A percentile compares a stretch with the other conserved stretches of the same genome.
Evolutionary conservation across 805 yeast species (phyloP).

Genomic region (Nakazawaea ishiwadae): DNA sequence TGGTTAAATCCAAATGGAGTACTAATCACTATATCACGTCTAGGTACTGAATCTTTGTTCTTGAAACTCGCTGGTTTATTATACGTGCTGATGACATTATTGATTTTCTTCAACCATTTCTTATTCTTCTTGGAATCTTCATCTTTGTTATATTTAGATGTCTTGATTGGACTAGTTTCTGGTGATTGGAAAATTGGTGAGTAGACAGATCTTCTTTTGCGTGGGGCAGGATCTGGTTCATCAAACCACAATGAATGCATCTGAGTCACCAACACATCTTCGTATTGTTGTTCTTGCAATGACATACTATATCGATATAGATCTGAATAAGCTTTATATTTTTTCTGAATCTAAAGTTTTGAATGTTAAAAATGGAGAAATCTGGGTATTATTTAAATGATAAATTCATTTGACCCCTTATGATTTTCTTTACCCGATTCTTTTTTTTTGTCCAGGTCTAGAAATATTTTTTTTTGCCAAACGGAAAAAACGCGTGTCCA

Average conservation of each 20-base stretch:
- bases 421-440: no score
- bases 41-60: not conserved
- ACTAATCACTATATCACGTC: slow-evolving; percentile 17
- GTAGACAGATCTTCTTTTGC: slow-evolving; percentile 2
- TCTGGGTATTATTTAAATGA: no score
- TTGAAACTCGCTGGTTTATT: slow-evolving; percentile 4
- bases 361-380: no score
- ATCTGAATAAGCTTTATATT: no score
- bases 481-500: no score
- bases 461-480: no score
- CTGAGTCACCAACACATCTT: slow-evolving; percentile 7
- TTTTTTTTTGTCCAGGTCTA: no score
- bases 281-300: not conserved
- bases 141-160: not conserved
- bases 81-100: slow-evolving; percentile 2
- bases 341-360: no score
- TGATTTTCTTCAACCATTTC: slow-evolving; percentile 11
- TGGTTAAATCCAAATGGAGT: slow-evolving; percentile 30
- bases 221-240: not conserved
- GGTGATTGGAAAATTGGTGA: not conserved
- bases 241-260: slow-evolving; percentile 12
- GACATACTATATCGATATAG: no score
- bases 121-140: not conserved
- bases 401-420: no score
- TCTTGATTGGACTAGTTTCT: no score